A percentile compares a stretch with the other conserved stretches of the same genome.
Conservation (phyloP, 2,329 filamentous ascomycete species). For the Penicillium sp. region DNA sequence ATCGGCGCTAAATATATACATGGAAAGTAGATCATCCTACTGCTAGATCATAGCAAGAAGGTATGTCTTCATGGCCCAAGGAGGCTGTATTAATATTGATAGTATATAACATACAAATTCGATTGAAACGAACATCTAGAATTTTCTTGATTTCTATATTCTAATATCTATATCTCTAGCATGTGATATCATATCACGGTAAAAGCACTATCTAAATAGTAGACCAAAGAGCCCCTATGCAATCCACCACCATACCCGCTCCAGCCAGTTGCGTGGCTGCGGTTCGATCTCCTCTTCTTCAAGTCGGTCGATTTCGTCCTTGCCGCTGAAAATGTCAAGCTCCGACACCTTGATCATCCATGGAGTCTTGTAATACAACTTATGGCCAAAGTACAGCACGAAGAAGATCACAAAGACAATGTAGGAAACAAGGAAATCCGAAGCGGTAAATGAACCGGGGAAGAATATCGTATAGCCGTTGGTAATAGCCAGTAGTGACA, state of each 20-base stretch:
- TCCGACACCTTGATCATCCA: conserved; percentile 36
- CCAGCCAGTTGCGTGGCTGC: conserved; percentile 41
- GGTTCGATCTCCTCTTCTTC: conserved; percentile 43
- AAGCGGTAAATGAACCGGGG: conserved; percentile 45
- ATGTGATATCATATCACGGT: neutral
- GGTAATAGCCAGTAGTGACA: conserved; percentile 52
- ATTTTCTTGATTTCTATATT: too few species aligned
- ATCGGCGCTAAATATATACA: neutral
- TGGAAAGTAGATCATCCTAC: too few species aligned
- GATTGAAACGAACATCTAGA: neutral
- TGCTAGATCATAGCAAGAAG: too few species aligned
- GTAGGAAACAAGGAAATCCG: conserved; percentile 55
- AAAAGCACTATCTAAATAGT: neutral
- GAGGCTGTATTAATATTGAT: too few species aligned
- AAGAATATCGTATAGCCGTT: conserved; percentile 58
- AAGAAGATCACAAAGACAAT: conserved; percentile 55
- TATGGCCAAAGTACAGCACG: conserved; percentile 40
- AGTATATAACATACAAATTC: neutral
- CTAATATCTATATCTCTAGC: neutral
- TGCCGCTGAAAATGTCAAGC: conserved; percentile 47
- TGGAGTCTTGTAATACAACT: conserved; percentile 32
- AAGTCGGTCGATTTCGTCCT: conserved; percentile 46
- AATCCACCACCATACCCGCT: conserved; percentile 50
- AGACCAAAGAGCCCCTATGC: conserved; percentile 26
- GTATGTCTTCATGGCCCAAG: too few species aligned